Evolutionary conservation across 2,329 filamentous ascomycete genomes (phyloP).

Genomic region (Stagonosporopsis chrysanthemi): DNA sequence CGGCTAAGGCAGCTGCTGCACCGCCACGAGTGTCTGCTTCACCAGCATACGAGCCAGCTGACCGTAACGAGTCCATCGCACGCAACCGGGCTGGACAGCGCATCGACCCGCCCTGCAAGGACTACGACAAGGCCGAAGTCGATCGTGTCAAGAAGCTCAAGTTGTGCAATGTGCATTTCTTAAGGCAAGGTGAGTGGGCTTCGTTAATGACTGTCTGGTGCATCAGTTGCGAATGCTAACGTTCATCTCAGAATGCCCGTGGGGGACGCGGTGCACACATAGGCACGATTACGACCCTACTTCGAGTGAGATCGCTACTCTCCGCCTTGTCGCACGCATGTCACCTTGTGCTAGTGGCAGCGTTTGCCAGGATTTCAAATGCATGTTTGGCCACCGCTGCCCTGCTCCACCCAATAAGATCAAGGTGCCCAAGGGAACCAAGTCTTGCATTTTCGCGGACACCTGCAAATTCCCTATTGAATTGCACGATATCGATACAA

Average conservation of each 20-base stretch:
- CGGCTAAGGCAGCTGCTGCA: constrained; percentile 43
- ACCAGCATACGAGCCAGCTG: constrained; percentile 33
- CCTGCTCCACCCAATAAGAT: constrained; percentile 56
- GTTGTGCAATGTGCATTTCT: constrained; percentile 68
- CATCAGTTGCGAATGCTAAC: not conserved
- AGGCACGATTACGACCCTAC: constrained; percentile 61
- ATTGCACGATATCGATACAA: constrained; percentile 66
- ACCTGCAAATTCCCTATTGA: constrained; percentile 65
- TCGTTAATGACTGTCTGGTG: not conserved
- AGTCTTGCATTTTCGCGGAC: constrained; percentile 65
- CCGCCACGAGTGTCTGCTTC: constrained; percentile 38
- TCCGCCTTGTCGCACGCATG: constrained; percentile 68
- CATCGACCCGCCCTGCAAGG: constrained; percentile 61
- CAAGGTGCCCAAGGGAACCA: constrained; percentile 56
- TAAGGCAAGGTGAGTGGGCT: constrained; percentile 51
- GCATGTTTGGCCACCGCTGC: constrained; percentile 71
- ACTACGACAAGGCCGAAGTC: constrained; percentile 63
- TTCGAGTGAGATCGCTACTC: constrained; percentile 60
- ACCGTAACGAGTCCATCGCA: constrained; percentile 53
- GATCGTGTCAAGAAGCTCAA: constrained; percentile 68
- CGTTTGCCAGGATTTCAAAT: constrained; percentile 65
- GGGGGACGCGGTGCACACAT: constrained; percentile 63
- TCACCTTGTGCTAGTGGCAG: constrained; percentile 66
- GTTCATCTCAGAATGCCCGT: constrained; percentile 58
- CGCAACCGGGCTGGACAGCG: constrained; percentile 68